These are phyloP conservation scores for Paspalum notatum DNA, from an alignment of 176 grass and related monocot genomes.

Conservation along the genomic window DNA sequence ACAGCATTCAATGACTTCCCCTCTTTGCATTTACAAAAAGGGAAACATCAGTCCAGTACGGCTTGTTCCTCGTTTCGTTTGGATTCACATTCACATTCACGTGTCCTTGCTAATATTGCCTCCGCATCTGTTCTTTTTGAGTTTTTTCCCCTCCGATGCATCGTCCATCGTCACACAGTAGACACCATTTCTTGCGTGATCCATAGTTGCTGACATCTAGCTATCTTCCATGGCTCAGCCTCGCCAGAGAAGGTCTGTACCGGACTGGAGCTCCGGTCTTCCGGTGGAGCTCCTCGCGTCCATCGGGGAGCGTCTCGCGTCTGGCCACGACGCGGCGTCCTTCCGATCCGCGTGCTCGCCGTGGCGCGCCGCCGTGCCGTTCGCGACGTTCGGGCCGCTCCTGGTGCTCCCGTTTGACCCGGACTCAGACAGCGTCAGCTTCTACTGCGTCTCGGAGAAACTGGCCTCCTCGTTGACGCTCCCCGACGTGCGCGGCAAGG, in stretches of 20 bases:
- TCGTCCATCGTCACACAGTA: background rate
- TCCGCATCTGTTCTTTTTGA: background rate
- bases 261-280: constrained; percentile 8
- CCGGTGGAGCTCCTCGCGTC: background rate
- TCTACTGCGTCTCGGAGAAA: background rate
- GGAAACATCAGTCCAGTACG: background rate
- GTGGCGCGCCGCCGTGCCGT: background rate
- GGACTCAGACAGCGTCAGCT: background rate
- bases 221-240: background rate
- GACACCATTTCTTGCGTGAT: background rate
- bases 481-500: background rate
- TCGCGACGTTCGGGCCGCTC: constrained; percentile 3
- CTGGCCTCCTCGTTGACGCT: background rate
- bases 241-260: background rate
- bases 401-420: constrained; percentile 8
- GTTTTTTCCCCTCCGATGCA: background rate
- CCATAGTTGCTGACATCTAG: background rate
- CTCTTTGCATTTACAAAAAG: background rate
- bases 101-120: background rate
- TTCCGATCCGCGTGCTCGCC: constrained; percentile 10
- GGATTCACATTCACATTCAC: background rate
- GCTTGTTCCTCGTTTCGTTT: background rate
- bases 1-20: background rate
- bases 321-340: constrained; percentile 15
- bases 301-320: background rate